phyloP scores from a whole-genome alignment of 1,284 basidiomycete genomes.

The Exsudoporus floridanus region DNA sequence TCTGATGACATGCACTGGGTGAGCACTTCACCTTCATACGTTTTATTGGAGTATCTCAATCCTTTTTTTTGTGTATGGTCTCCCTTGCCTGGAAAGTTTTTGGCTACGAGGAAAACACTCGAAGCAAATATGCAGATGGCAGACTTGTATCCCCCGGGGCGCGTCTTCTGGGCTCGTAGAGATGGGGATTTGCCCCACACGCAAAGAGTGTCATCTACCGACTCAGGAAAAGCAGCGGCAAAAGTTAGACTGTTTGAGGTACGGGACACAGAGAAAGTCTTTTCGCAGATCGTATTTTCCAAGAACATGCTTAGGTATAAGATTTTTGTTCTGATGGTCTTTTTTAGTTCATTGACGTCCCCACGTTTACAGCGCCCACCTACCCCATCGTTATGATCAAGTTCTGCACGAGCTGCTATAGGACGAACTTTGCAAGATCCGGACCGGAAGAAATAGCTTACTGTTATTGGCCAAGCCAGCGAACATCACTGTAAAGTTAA shows the following conservation, averaged over 20 bases:
- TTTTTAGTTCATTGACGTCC: background rate
- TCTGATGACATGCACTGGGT: slow-evolving; percentile 68
- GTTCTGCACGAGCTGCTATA: slow-evolving; percentile 64
- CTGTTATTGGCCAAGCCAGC: background rate
- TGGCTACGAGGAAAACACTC: slow-evolving; percentile 76
- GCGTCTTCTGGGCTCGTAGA: slow-evolving; percentile 75
- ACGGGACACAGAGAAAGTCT: slow-evolving; percentile 69
- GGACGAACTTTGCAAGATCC: slow-evolving; percentile 2
- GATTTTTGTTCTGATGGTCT: background rate
- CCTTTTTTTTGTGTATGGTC: background rate
- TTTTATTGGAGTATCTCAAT: slow-evolving; percentile 4
- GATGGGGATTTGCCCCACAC: slow-evolving; percentile 62
- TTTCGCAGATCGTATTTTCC: slow-evolving; percentile 78
- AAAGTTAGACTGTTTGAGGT: slow-evolving; percentile 72
- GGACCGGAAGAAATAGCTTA: background rate
- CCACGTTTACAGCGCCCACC: slow-evolving; percentile 50
- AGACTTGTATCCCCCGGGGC: slow-evolving; percentile 76
- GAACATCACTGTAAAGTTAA: background rate
- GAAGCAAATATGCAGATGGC: slow-evolving; percentile 82
- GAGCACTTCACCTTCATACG: slow-evolving; percentile 18
- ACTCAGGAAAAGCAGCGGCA: slow-evolving; percentile 32
- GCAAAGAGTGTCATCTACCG: slow-evolving; percentile 21
- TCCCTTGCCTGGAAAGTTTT: slow-evolving; percentile 48
- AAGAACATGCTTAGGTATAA: slow-evolving; percentile 75
- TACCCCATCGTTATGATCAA: slow-evolving; percentile 66